These are phyloP conservation scores for Penicillium dipodomyicola DNA, from an alignment of 495 filamentous ascomycete species.

Conservation along the genomic window DNA sequence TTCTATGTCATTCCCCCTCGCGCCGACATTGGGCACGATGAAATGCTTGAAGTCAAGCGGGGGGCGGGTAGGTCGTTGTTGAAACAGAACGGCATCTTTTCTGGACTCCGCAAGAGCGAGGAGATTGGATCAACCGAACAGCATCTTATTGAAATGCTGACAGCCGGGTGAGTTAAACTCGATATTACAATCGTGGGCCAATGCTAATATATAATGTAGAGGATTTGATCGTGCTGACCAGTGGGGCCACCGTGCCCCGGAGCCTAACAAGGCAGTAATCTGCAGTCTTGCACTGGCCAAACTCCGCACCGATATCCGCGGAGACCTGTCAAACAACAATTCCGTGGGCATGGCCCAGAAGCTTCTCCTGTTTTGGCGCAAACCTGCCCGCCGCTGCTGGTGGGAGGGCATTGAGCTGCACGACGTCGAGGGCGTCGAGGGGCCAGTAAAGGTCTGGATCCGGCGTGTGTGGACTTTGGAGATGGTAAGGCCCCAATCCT, in stretches of 20 bases:
- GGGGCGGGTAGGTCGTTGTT: constrained; percentile 84
- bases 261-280: constrained; percentile 97
- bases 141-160: constrained; percentile 99
- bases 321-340: constrained; percentile 72
- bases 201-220: constrained; percentile 44
- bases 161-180: constrained; percentile 71
- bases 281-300: constrained; percentile 92
- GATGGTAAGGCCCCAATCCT: constrained; percentile 62
- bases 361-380: constrained; percentile 95
- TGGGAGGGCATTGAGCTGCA: constrained; percentile 98
- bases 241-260: constrained; percentile 94
- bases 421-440: constrained; percentile 84
- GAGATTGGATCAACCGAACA: constrained; percentile 96
- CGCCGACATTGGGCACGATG: constrained; percentile 75
- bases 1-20: constrained; percentile 96
- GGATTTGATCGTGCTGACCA: constrained; percentile 93
- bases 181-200: constrained; percentile 12
- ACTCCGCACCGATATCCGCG: constrained; percentile 85
- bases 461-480: constrained; percentile 96
- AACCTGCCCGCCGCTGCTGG: constrained; percentile 95
- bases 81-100: constrained; percentile 94
- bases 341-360: constrained; percentile 98
- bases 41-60: constrained; percentile 96
- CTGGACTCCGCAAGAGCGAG: constrained; percentile 88
- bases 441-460: constrained; percentile 96